Conservation (phyloP, 306 rosid genomes). For the Cicer judaicum region DNA sequence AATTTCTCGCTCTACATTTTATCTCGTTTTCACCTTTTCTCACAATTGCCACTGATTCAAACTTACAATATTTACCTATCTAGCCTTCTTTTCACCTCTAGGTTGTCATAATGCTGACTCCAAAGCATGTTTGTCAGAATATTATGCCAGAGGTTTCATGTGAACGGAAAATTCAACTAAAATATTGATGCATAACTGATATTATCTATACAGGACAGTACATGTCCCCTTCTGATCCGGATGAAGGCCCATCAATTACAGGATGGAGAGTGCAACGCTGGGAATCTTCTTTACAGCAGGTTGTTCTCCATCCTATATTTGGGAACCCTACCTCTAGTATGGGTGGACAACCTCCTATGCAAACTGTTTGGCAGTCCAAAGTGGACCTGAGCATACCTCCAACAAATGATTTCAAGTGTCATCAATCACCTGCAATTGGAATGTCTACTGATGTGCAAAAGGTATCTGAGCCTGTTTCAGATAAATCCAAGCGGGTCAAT, state of each 20-base stretch:
- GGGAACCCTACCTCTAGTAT: constrained; percentile 91
- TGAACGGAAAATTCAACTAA: constrained; percentile 21
- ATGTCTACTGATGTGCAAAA: constrained; percentile 61
- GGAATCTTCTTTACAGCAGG: constrained; percentile 94
- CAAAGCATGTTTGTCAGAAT: constrained; percentile 35
- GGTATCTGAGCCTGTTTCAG: constrained; percentile 56
- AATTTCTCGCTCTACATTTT: neutral
- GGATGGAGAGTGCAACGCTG: constrained; percentile 99
- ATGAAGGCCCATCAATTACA: constrained; percentile 96
- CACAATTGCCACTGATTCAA: neutral
- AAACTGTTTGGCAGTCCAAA: constrained; percentile 97
- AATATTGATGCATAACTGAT: constrained; percentile 40
- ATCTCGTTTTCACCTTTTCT: neutral
- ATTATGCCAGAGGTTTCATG: constrained; percentile 27
- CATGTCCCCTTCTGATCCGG: constrained; percentile 99
- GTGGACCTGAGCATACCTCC: constrained; percentile 88
- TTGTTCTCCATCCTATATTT: constrained; percentile 97
- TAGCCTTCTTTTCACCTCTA: constrained; percentile 31
- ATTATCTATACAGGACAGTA: constrained; percentile 81
- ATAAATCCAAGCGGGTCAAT: constrained; percentile 67
- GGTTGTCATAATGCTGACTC: constrained; percentile 29
- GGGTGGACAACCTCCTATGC: constrained; percentile 98
- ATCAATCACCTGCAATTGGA: constrained; percentile 63
- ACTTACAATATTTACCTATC: constrained; percentile 7
- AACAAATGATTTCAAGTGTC: constrained; percentile 85